A percentile compares a stretch with the other conserved stretches of the same genome.
Evolutionary conservation across 371 early-diverging fungal species (phyloP).

Genomic region (Mortierella sp.): DNA sequence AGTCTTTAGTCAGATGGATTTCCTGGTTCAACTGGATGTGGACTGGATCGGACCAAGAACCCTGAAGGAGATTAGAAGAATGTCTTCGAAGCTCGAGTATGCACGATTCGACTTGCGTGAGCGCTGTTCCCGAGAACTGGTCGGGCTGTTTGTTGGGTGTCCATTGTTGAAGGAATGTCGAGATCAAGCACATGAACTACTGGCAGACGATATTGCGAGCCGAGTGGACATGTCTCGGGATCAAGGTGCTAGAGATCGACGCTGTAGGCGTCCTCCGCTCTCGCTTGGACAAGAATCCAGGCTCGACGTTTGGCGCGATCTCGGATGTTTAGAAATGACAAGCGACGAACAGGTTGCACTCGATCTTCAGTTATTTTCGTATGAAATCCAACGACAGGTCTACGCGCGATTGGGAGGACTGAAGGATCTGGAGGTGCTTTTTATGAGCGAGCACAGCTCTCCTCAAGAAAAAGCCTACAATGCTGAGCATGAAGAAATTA

Average conservation of each 20-base stretch:
- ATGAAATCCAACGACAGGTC: neutral
- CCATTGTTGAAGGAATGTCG: neutral
- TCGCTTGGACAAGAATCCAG: neutral
- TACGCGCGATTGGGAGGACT: neutral
- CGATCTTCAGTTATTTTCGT: slow-evolving; percentile 1
- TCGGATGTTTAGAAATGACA: neutral
- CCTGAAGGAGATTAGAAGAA: neutral
- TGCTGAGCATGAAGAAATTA: neutral
- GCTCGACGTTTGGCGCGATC: neutral
- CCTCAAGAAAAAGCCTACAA: neutral
- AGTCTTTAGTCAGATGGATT: neutral
- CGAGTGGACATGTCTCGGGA: neutral
- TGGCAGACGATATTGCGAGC: neutral
- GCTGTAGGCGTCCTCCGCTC: neutral
- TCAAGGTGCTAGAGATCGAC: neutral
- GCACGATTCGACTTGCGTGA: neutral
- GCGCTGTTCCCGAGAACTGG: neutral
- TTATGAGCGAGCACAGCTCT: neutral
- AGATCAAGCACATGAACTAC: neutral
- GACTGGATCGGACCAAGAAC: neutral
- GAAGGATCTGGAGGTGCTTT: slow-evolving; percentile 18
- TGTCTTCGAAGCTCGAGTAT: neutral
- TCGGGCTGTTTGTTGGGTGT: neutral
- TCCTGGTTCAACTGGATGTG: neutral
- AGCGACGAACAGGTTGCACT: neutral